Conservation (phyloP, 768 basidiomycete genomes). For the Rhizopogon salebrosus region DNA sequence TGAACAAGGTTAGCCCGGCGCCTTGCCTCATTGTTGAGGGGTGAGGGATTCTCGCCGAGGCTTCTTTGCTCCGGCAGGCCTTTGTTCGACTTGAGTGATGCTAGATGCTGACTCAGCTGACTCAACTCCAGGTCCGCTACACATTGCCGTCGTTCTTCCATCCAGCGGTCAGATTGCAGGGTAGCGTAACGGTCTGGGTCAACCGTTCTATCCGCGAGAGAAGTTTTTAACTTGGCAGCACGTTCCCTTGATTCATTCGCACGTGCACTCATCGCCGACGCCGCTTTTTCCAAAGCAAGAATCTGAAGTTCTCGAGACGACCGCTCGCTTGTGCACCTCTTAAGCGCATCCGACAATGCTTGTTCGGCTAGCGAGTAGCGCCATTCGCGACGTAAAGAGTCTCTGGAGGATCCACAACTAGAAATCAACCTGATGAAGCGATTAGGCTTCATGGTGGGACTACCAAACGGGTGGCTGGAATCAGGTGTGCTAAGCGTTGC, state of each 20-base stretch:
- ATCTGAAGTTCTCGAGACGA: slow-evolving; percentile 44
- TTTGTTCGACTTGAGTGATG: slow-evolving; percentile 21
- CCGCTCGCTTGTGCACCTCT: slow-evolving; percentile 27
- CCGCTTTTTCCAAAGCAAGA: slow-evolving; percentile 39
- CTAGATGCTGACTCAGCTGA: slow-evolving; percentile 31
- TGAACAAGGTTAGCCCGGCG: slow-evolving; percentile 32
- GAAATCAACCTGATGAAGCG: slow-evolving; percentile 10
- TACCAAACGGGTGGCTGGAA: slow-evolving; percentile 11
- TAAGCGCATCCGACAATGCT: slow-evolving; percentile 32
- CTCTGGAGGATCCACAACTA: slow-evolving; percentile 23
- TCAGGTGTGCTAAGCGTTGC: slow-evolving; percentile 17
- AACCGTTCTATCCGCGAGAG: slow-evolving; percentile 32
- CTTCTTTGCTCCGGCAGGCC: slow-evolving; percentile 5
- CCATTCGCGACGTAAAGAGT: slow-evolving; percentile 24
- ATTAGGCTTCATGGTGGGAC: slow-evolving; percentile 6
- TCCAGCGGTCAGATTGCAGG: slow-evolving; percentile 45
- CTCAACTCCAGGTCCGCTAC: slow-evolving; percentile 33
- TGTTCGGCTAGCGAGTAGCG: slow-evolving; percentile 43
- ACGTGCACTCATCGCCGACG: slow-evolving; percentile 36
- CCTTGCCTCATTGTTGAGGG: slow-evolving; percentile 19
- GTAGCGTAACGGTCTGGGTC: slow-evolving; percentile 33
- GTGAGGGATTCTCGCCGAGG: slow-evolving; percentile 12
- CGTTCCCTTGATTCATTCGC: slow-evolving; percentile 41
- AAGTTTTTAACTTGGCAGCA: slow-evolving; percentile 32
- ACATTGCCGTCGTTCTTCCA: slow-evolving; percentile 40